Percentiles rank a stretch among this genome's conserved stretches.
These are phyloP conservation scores for Capniomyces stellatus DNA, from an alignment of 371 early-diverging fungal species.

Conservation along the genomic window DNA sequence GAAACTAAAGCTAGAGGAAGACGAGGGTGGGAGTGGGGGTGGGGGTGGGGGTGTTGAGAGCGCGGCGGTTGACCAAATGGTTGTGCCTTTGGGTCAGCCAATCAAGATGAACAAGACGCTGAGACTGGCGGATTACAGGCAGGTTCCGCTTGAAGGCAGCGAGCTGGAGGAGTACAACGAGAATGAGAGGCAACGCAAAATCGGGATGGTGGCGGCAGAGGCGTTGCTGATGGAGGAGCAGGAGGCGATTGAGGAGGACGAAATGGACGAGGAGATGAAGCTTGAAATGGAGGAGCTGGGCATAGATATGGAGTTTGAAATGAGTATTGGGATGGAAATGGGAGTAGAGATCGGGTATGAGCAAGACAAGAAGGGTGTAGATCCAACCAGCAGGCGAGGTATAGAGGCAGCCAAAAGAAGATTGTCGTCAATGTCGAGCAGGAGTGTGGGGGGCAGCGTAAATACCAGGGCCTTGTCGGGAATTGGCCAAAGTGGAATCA, in stretches of 20 bases:
- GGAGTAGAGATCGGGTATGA: constrained; percentile 11
- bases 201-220: constrained; percentile 56
- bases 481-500: neutral
- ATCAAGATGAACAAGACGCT: constrained; percentile 25
- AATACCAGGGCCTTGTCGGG: neutral
- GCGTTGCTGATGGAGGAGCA: constrained; percentile 43
- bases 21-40: constrained; percentile 8
- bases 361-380: no score
- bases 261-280: constrained; percentile 34
- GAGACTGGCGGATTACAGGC: constrained; percentile 31
- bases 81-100: constrained; percentile 4
- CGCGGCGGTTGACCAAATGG: constrained; percentile 13
- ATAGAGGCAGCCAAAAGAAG: neutral
- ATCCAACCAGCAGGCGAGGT: no score
- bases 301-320: constrained; percentile 34
- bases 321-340: constrained; percentile 39
- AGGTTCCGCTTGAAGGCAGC: constrained; percentile 70
- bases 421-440: neutral
- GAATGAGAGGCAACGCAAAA: constrained; percentile 37
- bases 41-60: constrained; percentile 5
- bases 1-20: constrained; percentile 6
- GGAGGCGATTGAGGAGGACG: constrained; percentile 56
- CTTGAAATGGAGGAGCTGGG: constrained; percentile 28
- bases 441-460: neutral
- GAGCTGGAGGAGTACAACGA: constrained; percentile 54